Evolutionary conservation across 345 rosid genomes (phyloP).

Genomic region (Lagerstroemia speciosa): DNA sequence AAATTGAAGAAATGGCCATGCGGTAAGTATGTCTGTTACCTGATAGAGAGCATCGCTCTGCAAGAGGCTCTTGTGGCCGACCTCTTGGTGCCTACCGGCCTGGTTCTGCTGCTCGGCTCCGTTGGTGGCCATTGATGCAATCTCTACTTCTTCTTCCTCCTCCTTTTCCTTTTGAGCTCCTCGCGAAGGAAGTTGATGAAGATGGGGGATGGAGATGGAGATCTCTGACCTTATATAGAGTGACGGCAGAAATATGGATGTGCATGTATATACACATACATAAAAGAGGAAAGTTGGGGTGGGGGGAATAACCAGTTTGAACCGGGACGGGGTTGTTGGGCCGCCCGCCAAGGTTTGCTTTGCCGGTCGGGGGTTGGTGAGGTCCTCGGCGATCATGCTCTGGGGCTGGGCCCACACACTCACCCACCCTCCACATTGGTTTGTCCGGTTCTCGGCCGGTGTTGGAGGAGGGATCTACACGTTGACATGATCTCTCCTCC

Average conservation of each 20-base stretch:
- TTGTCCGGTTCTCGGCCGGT: not conserved
- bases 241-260: not conserved
- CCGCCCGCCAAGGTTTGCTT: slow-evolving; percentile 8
- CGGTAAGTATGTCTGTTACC: slow-evolving; percentile 21
- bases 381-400: not conserved
- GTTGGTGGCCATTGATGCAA: slow-evolving; percentile 36
- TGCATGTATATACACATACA: not conserved
- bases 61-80: slow-evolving; percentile 90
- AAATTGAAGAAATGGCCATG: too few species aligned
- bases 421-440: not conserved
- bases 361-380: slow-evolving; percentile 33
- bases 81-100: slow-evolving; percentile 68
- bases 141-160: not conserved
- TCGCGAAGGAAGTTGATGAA: not conserved
- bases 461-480: too few species aligned
- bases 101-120: slow-evolving; percentile 46
- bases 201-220: not conserved
- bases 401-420: not conserved
- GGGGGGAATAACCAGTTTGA: slow-evolving; percentile 12
- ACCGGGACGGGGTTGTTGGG: slow-evolving; percentile 15
- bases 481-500: too few species aligned
- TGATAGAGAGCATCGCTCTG: slow-evolving; percentile 93
- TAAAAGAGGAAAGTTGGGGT: not conserved
- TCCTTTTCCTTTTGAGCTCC: not conserved
- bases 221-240: not conserved